phyloP scores from a whole-genome alignment of 2,329 filamentous ascomycete genomes.

The Leptographium lundbergii region DNA sequence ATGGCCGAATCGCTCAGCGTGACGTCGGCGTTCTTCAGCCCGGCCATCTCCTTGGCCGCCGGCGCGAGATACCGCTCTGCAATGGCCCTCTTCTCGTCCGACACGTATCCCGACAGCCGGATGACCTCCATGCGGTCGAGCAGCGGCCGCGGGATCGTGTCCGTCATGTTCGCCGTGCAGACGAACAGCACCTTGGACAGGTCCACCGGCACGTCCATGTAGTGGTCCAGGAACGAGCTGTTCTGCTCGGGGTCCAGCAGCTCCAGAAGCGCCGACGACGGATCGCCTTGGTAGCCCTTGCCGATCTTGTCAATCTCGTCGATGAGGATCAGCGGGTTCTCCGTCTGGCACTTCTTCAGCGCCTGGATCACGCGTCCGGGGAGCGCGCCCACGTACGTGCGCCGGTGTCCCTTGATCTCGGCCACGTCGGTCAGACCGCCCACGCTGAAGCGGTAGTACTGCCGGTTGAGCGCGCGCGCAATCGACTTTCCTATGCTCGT shows the following conservation, averaged over 20 bases:
- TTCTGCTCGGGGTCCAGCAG: conserved; percentile 95
- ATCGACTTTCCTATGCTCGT: conserved; percentile 99
- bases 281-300: conserved; percentile 89
- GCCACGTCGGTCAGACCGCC: conserved; percentile 94
- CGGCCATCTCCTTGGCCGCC: conserved; percentile 86
- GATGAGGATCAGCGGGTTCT: conserved; percentile 92
- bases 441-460: conserved; percentile 98
- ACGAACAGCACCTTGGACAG: conserved; percentile 96
- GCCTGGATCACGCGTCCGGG: conserved; percentile 96
- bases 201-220: conserved; percentile 96
- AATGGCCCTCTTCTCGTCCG: conserved; percentile 98
- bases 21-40: conserved; percentile 85
- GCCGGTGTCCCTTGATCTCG: conserved; percentile 94
- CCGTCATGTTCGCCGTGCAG: conserved; percentile 97
- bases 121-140: conserved; percentile 98
- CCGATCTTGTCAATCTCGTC: conserved; percentile 99
- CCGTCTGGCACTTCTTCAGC: conserved; percentile 96
- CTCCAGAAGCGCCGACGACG: conserved; percentile 85
- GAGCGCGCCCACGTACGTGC: conserved; percentile 91
- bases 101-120: conserved; percentile 87
- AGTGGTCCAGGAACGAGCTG: conserved; percentile 92
- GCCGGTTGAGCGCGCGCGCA: conserved; percentile 80
- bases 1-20: conserved; percentile 76
- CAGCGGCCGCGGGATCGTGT: conserved; percentile 88
- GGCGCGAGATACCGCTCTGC: conserved; percentile 87